A percentile compares a stretch with the other conserved stretches of the same genome.
phyloP scores from a whole-genome alignment of 208 protist species.

The Trypanosoma platydactyli region DNA sequence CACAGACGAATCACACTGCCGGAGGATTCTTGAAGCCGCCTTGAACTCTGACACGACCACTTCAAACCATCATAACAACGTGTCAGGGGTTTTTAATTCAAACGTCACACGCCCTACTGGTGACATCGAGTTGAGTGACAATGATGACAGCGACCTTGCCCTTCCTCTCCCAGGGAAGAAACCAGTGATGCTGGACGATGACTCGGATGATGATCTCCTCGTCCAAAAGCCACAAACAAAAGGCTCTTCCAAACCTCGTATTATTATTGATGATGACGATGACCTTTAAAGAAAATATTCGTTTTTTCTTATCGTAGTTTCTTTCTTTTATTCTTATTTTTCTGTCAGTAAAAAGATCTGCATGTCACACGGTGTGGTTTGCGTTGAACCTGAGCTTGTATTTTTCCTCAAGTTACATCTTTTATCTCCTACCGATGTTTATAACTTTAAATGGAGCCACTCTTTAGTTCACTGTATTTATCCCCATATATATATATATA shows the following conservation, averaged over 20 bases:
- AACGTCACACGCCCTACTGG: neutral
- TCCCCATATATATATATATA: too few relatives aligned
- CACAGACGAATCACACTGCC: conserved; percentile 17
- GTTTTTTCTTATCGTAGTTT: neutral
- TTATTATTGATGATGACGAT: conserved; percentile 26
- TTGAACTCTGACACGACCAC: conserved; percentile 1
- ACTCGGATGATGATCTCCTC: conserved; percentile 26
- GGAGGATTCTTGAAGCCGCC: conserved; percentile 27
- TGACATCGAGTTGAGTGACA: neutral
- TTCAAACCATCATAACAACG: neutral
- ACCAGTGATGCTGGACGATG: conserved; percentile 19
- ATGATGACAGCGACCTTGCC: conserved; percentile 18
- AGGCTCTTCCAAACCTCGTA: conserved; percentile 1
- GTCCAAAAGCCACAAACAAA: neutral
- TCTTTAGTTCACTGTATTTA: too few relatives aligned
- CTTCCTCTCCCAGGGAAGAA: neutral
- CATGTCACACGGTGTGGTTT: too few relatives aligned
- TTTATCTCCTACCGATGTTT: too few relatives aligned
- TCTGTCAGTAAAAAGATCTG: neutral
- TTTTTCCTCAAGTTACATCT: too few relatives aligned
- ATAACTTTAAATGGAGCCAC: too few relatives aligned
- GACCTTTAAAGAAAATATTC: conserved; percentile 8
- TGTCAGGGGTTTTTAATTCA: neutral
- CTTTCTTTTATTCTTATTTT: conserved; percentile 7
- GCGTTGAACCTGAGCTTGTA: too few relatives aligned